Evolutionary conservation across 192 early-diverging fungal species (phyloP).

Genomic region (Oehlia diaphana): DNA sequence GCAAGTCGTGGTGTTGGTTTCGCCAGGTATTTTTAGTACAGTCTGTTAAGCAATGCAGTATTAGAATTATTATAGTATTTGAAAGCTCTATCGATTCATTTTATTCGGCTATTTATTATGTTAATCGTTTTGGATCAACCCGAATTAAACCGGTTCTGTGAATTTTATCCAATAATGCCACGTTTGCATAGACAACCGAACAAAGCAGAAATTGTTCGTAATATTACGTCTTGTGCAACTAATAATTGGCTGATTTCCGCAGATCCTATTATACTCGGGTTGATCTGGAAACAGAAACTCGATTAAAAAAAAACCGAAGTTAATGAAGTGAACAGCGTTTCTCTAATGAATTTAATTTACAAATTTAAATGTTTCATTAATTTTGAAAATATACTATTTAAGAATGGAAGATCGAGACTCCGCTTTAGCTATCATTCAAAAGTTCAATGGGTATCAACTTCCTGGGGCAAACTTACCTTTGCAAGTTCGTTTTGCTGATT

Average conservation of each 20-base stretch:
- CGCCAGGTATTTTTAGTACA: conserved; percentile 46
- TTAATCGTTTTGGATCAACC: neutral
- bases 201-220: too few species aligned
- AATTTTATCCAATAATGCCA: neutral
- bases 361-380: neutral
- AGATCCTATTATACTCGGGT: neutral
- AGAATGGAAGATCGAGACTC: conserved; percentile 72
- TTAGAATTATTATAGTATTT: neutral
- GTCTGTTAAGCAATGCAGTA: neutral
- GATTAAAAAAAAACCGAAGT: neutral
- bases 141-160: neutral
- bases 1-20: conserved; percentile 80
- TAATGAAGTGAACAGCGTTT: too few species aligned
- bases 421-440: conserved; percentile 65
- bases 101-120: neutral
- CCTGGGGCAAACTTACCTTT: conserved; percentile 63
- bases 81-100: neutral
- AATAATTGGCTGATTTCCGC: neutral
- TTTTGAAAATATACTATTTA: neutral
- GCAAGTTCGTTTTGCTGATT: conserved; percentile 80
- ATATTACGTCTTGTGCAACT: neutral
- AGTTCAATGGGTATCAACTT: conserved; percentile 61
- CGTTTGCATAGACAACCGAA: too few species aligned
- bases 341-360: too few species aligned
- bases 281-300: neutral